Evolutionary conservation across 1,284 basidiomycete genomes (phyloP).

Genomic region (Malassezia vespertilionis): DNA sequence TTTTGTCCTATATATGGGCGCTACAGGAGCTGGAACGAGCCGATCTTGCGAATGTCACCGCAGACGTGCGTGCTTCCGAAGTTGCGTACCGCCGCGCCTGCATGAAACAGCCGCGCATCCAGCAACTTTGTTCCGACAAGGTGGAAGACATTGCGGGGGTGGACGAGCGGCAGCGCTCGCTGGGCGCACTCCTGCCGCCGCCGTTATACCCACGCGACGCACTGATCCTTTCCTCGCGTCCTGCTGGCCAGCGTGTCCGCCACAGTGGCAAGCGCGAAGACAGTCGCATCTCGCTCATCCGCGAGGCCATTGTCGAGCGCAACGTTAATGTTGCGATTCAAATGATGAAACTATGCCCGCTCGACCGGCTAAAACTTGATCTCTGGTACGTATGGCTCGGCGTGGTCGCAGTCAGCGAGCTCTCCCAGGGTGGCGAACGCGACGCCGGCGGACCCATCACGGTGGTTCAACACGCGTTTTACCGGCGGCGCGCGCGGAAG

Average conservation of each 20-base stretch:
- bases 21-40: constrained; percentile 29
- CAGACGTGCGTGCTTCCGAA: constrained; percentile 28
- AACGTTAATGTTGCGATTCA: constrained; percentile 32
- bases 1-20: constrained; percentile 36
- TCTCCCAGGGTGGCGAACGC: constrained; percentile 1
- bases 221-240: too few species aligned
- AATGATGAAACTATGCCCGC: constrained; percentile 31
- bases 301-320: constrained; percentile 37
- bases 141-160: too few species aligned
- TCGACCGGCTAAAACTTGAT: constrained; percentile 35
- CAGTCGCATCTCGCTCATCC: constrained; percentile 21
- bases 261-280: neutral
- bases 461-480: constrained; percentile 13
- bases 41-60: constrained; percentile 30
- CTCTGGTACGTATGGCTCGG: constrained; percentile 44
- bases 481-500: neutral
- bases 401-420: neutral
- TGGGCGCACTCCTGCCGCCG: too few species aligned
- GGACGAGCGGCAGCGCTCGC: too few species aligned
- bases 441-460: constrained; percentile 2
- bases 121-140: too few species aligned
- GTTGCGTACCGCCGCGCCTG: too few species aligned
- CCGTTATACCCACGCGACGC: too few species aligned
- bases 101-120: too few species aligned
- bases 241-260: neutral